These are phyloP conservation scores for Nannochloris sp. DNA, from an alignment of 139 green algal genomes.

Conservation along the genomic window DNA sequence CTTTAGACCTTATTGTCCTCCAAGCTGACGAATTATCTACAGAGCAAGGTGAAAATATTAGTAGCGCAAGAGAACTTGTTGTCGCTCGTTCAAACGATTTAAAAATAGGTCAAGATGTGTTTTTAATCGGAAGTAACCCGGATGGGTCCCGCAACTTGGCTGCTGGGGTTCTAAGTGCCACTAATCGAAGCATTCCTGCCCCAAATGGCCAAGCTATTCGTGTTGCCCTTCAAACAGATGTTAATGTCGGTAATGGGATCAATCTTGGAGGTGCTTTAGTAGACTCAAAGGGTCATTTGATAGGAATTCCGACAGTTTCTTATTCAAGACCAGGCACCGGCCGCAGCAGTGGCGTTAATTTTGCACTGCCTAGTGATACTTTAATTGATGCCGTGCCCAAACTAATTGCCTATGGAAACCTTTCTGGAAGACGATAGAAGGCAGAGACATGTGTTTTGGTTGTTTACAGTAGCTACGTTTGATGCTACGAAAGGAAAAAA, in stretches of 20 bases:
- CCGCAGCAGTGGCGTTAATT: conserved; percentile 62
- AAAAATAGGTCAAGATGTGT: conserved; percentile 15
- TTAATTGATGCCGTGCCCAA: conserved; percentile 48
- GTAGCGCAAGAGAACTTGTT: not conserved
- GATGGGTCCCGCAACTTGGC: not conserved
- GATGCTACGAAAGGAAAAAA: too few relatives aligned
- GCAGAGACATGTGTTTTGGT: too few relatives aligned
- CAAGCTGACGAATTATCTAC: not conserved
- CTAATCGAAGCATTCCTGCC: not conserved
- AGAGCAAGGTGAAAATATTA: too few relatives aligned
- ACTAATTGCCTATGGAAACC: conserved; percentile 60
- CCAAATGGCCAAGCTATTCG: conserved; percentile 9
- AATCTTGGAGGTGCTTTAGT: conserved; percentile 77
- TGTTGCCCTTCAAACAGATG: conserved; percentile 65
- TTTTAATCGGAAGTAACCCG: conserved; percentile 4
- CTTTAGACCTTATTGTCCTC: conserved; percentile 3
- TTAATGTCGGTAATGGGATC: conserved; percentile 58
- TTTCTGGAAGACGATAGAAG: conserved; percentile 3
- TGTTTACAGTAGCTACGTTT: too few relatives aligned
- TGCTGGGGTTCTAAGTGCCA: conserved; percentile 6
- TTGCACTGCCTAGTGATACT: conserved; percentile 55
- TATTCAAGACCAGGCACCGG: conserved; percentile 16
- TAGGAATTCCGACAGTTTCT: conserved; percentile 47
- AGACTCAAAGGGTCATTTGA: conserved; percentile 51
- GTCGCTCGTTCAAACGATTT: not conserved